Conservation (phyloP, 2,329 filamentous ascomycete genomes). For the Botrytis deweyae region DNA sequence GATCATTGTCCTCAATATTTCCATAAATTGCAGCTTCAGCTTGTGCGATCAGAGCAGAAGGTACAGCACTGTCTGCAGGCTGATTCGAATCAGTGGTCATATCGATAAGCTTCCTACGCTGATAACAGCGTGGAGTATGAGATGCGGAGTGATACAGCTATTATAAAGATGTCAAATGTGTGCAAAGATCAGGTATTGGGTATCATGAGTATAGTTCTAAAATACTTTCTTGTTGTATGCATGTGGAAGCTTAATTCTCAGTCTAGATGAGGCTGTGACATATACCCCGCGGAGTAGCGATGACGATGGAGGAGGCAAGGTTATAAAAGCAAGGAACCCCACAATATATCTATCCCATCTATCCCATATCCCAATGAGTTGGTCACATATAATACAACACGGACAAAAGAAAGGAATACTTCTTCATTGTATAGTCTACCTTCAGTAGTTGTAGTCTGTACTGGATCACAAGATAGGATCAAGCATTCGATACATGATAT, state of each 20-base stretch:
- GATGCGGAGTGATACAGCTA: neutral
- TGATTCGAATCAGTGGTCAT: conserved; percentile 21
- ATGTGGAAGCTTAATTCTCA: neutral
- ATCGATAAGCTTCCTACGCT: neutral
- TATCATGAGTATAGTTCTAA: neutral
- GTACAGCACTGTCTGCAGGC: conserved; percentile 25
- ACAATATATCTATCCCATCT: neutral
- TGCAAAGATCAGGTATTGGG: neutral
- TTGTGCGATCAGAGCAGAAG: conserved; percentile 36
- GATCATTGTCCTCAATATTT: conserved; percentile 29
- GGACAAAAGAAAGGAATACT: neutral
- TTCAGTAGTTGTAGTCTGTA: neutral
- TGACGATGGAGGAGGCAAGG: neutral
- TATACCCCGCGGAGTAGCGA: neutral
- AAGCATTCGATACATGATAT: neutral
- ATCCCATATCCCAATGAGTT: neutral
- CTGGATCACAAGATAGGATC: neutral
- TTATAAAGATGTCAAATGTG: neutral
- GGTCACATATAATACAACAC: neutral
- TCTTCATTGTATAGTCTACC: neutral
- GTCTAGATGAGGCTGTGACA: neutral
- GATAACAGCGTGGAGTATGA: neutral
- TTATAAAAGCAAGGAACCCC: conserved; percentile 1
- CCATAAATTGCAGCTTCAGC: conserved; percentile 38
- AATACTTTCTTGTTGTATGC: neutral